Evolutionary conservation across 306 rosid species (phyloP), one percentile per base, ranked within the genome.

Genomic region (Comarum palustre): DNA sequence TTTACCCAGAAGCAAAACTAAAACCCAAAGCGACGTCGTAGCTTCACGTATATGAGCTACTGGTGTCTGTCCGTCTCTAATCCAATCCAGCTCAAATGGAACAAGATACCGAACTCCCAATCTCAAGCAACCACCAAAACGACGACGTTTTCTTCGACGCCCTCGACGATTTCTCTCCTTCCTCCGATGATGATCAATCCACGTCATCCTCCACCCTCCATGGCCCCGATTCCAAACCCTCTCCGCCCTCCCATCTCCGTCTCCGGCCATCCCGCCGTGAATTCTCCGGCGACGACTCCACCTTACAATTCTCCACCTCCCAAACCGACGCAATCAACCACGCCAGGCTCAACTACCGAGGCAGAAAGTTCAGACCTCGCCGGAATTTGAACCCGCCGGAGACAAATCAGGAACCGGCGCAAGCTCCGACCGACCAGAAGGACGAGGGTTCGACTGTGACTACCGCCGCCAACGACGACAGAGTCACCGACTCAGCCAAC

Each of bases 371-470:
- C 45, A 52, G 48, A 42, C 60, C 60, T 57, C 58, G 29, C 58
- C 45, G 66, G 76, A 64, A 55, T 71, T 71, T 29, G 64, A 78
- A 78, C 75, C 66, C 66, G 66, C 66, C 66, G 22, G 66, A 60
- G 66, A 4, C 20, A 72, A 51, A 69, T 82, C 55, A 71, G 25
- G 57, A n/a, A 39, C 25, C 73, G 45, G 55, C 31, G 38, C 27
- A 63, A 38, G 72, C 75, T 73, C 68, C 82, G 39, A 81, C 60
- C 43, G 79, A 78, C 55, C 79, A 80, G 71, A 48, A 71, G 29
- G 75, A 66, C 17, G 88, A 84, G 65, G 82, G 54, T 22, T 90
- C 95, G 14, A 77, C 80, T 43, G 22, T 88, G 50, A 90, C 95
- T 8, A 76, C 83, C 17, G 86, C 77, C 69, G 85, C 73, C 60